Conservation (phyloP, 176 grass and related monocot species). For the Pontederia paniculata region DNA sequence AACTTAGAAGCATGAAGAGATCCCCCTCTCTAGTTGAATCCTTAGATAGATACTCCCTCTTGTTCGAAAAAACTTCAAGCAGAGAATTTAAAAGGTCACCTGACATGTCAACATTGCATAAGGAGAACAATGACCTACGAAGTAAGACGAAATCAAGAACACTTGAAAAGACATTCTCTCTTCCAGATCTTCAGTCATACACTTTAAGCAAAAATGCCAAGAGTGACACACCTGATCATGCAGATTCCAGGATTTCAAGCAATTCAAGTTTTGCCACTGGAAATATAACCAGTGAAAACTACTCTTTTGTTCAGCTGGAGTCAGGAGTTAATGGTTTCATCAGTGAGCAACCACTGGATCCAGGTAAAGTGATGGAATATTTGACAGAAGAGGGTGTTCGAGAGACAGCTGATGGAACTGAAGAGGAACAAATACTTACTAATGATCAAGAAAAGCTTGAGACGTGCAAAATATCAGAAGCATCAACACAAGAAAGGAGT, state of each 20-base stretch:
- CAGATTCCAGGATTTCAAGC: not conserved
- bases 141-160: slow-evolving; percentile 17
- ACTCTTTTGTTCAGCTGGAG: slow-evolving; percentile 7
- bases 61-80: slow-evolving; percentile 37
- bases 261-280: slow-evolving; percentile 10
- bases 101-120: slow-evolving; percentile 20
- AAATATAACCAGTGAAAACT: not conserved
- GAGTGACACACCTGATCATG: slow-evolving; percentile 23
- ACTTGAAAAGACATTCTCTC: slow-evolving; percentile 53
- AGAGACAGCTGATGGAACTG: slow-evolving; percentile 25
- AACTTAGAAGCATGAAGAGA: slow-evolving; percentile 31
- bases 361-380: slow-evolving; percentile 21
- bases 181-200: slow-evolving; percentile 39
- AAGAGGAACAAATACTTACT: not conserved
- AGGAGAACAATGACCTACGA: slow-evolving; percentile 6
- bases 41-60: slow-evolving; percentile 47
- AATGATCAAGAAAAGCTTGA: not conserved
- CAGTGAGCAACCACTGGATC: slow-evolving; percentile 26
- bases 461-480: not conserved
- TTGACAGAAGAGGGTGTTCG: slow-evolving; percentile 2
- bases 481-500: slow-evolving; percentile 20
- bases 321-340: slow-evolving; percentile 4
- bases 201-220: slow-evolving; percentile 18
- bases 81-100: slow-evolving; percentile 19
- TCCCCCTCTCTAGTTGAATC: slow-evolving; percentile 59